A percentile compares a stretch with the other conserved stretches of the same genome.
Conservation (phyloP, 192 early-diverging fungal genomes). For the Radiomyces spectabilis region DNA sequence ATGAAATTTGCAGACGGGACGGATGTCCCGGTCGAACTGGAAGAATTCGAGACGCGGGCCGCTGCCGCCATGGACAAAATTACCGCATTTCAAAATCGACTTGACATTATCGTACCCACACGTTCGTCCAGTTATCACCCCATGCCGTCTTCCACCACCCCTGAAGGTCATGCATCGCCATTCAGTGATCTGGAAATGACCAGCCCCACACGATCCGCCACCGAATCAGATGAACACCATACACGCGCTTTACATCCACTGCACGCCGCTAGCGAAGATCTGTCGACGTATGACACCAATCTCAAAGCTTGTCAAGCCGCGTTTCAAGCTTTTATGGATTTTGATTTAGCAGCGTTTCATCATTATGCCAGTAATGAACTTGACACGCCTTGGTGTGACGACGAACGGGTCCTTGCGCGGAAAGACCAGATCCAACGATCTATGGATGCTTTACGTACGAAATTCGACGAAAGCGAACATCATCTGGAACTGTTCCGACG, state of each 20-base stretch:
- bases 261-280: constrained; percentile 19
- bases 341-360: neutral
- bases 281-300: constrained; percentile 8
- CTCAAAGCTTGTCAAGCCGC: constrained; percentile 5
- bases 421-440: constrained; percentile 5
- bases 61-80: neutral
- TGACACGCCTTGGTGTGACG: too few relatives aligned
- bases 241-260: constrained; percentile 13
- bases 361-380: too few relatives aligned
- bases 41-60: constrained; percentile 7
- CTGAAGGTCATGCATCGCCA: too few relatives aligned
- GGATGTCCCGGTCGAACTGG: neutral
- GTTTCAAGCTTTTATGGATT: neutral
- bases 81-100: neutral
- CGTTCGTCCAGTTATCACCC: constrained; percentile 4
- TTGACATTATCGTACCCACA: constrained; percentile 7
- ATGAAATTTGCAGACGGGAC: neutral
- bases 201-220: too few relatives aligned
- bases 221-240: neutral
- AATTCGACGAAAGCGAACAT: too few relatives aligned
- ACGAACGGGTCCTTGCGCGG: neutral
- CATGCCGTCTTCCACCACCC: neutral
- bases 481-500: neutral
- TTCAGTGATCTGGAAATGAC: too few relatives aligned
- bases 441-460: too few relatives aligned